These are phyloP conservation scores for Trifolium dubium DNA, from an alignment of 306 rosid species.

Conservation along the genomic window DNA sequence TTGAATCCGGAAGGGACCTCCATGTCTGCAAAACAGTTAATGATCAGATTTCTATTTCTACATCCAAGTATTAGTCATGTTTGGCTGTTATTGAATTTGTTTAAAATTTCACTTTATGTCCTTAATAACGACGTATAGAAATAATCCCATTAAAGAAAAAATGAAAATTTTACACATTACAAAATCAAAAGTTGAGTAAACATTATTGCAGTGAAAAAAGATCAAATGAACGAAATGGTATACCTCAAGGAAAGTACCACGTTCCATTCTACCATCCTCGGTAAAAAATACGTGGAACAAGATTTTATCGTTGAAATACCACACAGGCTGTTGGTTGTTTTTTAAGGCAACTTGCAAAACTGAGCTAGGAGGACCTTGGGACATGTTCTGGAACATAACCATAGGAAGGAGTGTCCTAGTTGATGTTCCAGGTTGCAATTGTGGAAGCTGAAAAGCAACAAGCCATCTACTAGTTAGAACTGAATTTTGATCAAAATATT, in stretches of 20 bases:
- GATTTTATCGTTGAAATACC: conserved; percentile 90
- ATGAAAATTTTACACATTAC: conserved; percentile 3
- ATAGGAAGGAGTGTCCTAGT: conserved; percentile 79
- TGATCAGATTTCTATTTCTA: conserved; percentile 31
- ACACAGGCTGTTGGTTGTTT: conserved; percentile 93
- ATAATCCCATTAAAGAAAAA: conserved; percentile 2
- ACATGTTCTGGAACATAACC: conserved; percentile 88
- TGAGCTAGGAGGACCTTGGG: conserved; percentile 98
- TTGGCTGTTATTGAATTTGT: conserved; percentile 22
- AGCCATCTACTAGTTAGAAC: conserved; percentile 31
- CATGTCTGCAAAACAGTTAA: conserved; percentile 70
- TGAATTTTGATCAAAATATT: conserved; percentile 25
- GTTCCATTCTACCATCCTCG: conserved; percentile 99
- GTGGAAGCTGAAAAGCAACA: conserved; percentile 68
- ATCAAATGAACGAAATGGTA: conserved; percentile 33
- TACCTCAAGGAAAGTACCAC: conserved; percentile 92
- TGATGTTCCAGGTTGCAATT: conserved; percentile 79
- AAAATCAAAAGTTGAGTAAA: not conserved
- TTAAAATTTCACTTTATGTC: not conserved
- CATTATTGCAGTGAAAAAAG: conserved; percentile 1
- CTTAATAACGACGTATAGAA: not conserved
- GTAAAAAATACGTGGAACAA: conserved; percentile 71
- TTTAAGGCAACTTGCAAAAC: conserved; percentile 88
- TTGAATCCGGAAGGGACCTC: conserved; percentile 97
- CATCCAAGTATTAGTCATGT: conserved; percentile 17